Base-by-base conservation (phyloP, 169 alveolate species). In the Eimeria brunetti region DNA sequence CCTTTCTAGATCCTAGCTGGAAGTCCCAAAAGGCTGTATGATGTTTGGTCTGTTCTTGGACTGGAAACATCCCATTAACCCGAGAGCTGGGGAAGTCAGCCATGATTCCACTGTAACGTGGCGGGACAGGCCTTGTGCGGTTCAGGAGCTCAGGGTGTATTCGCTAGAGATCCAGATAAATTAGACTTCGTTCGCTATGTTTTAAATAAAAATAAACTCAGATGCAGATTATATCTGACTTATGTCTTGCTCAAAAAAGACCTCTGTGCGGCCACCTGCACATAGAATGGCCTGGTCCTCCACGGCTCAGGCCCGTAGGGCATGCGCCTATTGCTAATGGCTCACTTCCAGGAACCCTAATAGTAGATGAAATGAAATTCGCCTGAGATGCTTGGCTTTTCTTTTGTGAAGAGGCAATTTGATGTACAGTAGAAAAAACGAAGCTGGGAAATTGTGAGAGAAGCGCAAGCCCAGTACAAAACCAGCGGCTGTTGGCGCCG, bases 251-350 rank as follows among this genome's bases (percentile, higher is more conserved):
- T 11, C 86, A 46, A 33, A 53, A 81, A 36, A 46, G 62, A 76
- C 9, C 53, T 81, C 51, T 18, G 46, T 27, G 51, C 30, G 51
- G 30, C 71, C 71, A 73, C 89, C 51, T 51, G 89, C 53, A n/a
- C 41, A 24, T 27, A 33, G 73, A 44, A 33, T 51, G 67, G 89
- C 89, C 89, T 33, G 89, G 89, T 51, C 71, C 89, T 30, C 56
- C n/a, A 36, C 89, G 89, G 53, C 89, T 53, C 89, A 49, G 69
- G 89, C 89, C 88, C 71, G 71, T 53, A 56, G 69, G 51, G 89
- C 89, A 81, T 81, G 89, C 89, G 89, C 36, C 73, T 81, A 51
- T 33, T 53, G 80, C 80, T 33, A n/a, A 51, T 3, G 89, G 89
- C 89, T 24, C 71, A n/a, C 64, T 81, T 51, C 89, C 30, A 8